Evolutionary conservation across 805 yeast species (phyloP).

Genomic region (Cephaloascus fragrans): DNA sequence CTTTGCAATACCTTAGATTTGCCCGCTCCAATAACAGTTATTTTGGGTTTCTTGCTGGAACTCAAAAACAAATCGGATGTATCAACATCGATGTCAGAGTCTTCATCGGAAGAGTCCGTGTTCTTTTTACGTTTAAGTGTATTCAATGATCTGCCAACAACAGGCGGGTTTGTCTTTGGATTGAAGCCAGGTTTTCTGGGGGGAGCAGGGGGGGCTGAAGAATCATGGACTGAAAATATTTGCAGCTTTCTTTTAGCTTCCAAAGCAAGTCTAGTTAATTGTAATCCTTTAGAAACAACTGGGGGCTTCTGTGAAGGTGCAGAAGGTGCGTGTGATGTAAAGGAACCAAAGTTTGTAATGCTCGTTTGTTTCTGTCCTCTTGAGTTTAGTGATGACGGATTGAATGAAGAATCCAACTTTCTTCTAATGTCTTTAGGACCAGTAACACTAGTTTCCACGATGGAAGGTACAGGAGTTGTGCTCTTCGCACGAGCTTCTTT

Average conservation of each 20-base stretch:
- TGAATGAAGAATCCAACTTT: background rate
- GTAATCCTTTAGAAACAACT: slow-evolving; percentile 4
- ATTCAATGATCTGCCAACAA: slow-evolving; percentile 28
- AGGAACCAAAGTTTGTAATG: background rate
- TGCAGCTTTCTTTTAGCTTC: slow-evolving; percentile 13
- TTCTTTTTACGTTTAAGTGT: slow-evolving; percentile 15
- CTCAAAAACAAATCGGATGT: slow-evolving; percentile 1
- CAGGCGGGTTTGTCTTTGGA: slow-evolving; percentile 9
- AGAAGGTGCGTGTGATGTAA: background rate
- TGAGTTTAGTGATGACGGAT: background rate
- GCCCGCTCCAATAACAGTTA: background rate
- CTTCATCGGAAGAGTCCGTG: slow-evolving; percentile 11
- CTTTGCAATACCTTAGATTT: too few species aligned
- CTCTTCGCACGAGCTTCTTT: slow-evolving; percentile 18
- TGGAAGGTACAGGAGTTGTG: slow-evolving; percentile 3
- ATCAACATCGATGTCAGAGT: slow-evolving; percentile 29
- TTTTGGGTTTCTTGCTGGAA: background rate
- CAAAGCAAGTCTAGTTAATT: slow-evolving; percentile 13
- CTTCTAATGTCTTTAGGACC: background rate
- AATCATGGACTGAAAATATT: slow-evolving; percentile 2
- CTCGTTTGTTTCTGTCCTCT: background rate
- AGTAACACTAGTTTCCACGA: too few species aligned
- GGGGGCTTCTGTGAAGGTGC: too few species aligned
- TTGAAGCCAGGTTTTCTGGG: slow-evolving; percentile 49
- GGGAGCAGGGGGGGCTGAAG: slow-evolving; percentile 29